A percentile compares a stretch with the other conserved stretches of the same genome.
These are phyloP conservation scores for Trametes maxima DNA, from an alignment of 768 basidiomycete genomes.

Conservation along the genomic window DNA sequence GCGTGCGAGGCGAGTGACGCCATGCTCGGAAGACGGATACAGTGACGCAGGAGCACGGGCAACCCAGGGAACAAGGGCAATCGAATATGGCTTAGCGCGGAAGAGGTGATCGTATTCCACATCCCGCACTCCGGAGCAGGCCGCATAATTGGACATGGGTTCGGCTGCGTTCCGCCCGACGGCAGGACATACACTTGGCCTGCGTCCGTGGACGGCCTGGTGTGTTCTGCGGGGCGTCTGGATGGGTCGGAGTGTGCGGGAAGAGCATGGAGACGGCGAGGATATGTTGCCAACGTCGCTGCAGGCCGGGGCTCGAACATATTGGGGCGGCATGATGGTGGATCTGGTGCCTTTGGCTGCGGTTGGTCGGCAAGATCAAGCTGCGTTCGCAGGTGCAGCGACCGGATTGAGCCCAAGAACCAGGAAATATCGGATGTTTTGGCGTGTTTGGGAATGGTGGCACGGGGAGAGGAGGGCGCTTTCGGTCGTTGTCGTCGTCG, in stretches of 20 bases:
- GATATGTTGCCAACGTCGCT: no score
- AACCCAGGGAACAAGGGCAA: background rate
- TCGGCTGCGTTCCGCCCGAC: constrained; percentile 6
- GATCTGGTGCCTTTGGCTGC: background rate
- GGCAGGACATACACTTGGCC: background rate
- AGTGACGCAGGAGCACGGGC: no score
- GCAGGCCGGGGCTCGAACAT: background rate
- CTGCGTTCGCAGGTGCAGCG: background rate
- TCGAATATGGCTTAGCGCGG: constrained; percentile 11
- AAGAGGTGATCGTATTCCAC: constrained; percentile 6
- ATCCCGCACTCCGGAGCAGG: background rate
- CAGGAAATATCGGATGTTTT: constrained; percentile 19
- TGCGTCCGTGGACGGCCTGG: background rate
- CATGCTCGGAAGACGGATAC: no score
- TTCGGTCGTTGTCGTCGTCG: constrained; percentile 20
- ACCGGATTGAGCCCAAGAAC: background rate
- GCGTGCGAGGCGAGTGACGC: no score
- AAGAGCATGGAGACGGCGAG: no score
- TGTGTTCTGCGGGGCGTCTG: no score
- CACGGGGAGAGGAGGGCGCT: constrained; percentile 14
- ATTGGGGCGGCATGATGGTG: background rate
- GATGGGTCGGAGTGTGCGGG: no score
- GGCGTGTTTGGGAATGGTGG: constrained; percentile 21
- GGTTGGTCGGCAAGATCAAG: constrained; percentile 4
- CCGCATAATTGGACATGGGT: background rate